Conservation (phyloP, 2,329 filamentous ascomycete species). For the Rhynchosporium secalis region DNA sequence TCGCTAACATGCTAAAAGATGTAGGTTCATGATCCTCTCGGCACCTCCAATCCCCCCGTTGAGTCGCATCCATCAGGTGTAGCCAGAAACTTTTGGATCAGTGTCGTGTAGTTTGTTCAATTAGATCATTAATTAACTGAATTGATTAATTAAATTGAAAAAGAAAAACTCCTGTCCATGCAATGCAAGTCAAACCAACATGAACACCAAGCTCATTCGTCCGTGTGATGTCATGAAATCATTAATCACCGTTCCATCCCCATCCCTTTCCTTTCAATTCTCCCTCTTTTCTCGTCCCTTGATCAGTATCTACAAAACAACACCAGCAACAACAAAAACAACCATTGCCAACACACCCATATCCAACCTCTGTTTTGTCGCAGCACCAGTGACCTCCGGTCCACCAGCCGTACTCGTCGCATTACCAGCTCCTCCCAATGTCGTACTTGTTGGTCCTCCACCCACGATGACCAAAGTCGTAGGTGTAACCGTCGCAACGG, state of each 20-base stretch:
- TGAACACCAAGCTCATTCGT: slow-evolving; percentile 8
- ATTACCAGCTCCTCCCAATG: not conserved
- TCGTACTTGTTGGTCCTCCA: slow-evolving; percentile 2
- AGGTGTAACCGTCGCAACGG: not conserved
- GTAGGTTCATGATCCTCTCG: not conserved
- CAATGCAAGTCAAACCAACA: not conserved
- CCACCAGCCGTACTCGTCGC: slow-evolving; percentile 11
- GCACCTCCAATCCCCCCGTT: no score
- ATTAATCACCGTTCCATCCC: not conserved
- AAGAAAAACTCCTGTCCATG: not conserved
- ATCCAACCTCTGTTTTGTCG: not conserved
- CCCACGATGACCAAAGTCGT: not conserved
- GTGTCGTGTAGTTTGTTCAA: no score
- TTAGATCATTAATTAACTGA: no score
- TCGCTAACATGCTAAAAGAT: slow-evolving; percentile 18
- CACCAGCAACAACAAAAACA: slow-evolving; percentile 15
- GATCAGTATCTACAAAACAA: slow-evolving; percentile 13
- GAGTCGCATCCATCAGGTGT: no score
- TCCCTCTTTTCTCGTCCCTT: not conserved
- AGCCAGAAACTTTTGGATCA: no score
- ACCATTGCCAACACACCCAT: slow-evolving; percentile 17
- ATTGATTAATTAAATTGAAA: not conserved
- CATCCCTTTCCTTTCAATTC: slow-evolving; percentile 6
- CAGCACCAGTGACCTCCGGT: slow-evolving; percentile 21
- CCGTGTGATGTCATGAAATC: not conserved